Percentiles rank a stretch among this genome's conserved stretches.
Evolutionary conservation across 2,329 filamentous ascomycete species (phyloP).

Genomic region (Pseudohalonectria lignicola): DNA sequence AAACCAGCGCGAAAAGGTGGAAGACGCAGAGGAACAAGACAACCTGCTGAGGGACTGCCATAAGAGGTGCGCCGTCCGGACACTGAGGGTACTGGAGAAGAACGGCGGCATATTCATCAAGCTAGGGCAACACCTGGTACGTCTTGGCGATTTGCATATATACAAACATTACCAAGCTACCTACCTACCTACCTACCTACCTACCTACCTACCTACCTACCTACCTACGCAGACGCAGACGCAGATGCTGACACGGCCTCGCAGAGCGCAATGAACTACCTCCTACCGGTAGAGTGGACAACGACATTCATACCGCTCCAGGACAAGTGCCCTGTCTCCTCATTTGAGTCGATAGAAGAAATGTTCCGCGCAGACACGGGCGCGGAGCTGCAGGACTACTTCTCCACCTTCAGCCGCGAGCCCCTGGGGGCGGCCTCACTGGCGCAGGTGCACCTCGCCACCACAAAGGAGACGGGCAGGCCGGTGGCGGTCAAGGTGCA

Average conservation of each 20-base stretch:
- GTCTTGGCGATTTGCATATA: too few species aligned
- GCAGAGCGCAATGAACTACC: constrained; percentile 86
- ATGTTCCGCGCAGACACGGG: constrained; percentile 86
- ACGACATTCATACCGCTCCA: constrained; percentile 92
- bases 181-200: too few species aligned
- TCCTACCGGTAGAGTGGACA: constrained; percentile 86
- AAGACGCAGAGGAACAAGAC: constrained; percentile 54
- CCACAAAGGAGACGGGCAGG: constrained; percentile 68
- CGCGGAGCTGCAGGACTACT: constrained; percentile 66
- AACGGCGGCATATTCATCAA: constrained; percentile 99
- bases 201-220: too few species aligned
- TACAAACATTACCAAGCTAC: too few species aligned
- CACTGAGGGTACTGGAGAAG: constrained; percentile 77
- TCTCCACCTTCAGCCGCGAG: constrained; percentile 67
- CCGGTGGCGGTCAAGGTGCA: constrained; percentile 95
- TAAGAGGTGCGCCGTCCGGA: constrained; percentile 82
- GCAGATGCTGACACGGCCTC: not conserved
- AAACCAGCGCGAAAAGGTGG: constrained; percentile 51
- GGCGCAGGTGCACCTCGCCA: constrained; percentile 87
- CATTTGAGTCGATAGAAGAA: constrained; percentile 70
- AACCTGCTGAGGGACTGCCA: constrained; percentile 72
- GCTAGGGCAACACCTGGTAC: constrained; percentile 79
- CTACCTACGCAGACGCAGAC: not conserved
- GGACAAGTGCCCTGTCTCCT: constrained; percentile 90
- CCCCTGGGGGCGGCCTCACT: constrained; percentile 91